Evolutionary conservation across 495 filamentous ascomycete genomes (phyloP), one percentile per base, ranked within the genome.

Genomic region (Penicillium pancosmium): DNA sequence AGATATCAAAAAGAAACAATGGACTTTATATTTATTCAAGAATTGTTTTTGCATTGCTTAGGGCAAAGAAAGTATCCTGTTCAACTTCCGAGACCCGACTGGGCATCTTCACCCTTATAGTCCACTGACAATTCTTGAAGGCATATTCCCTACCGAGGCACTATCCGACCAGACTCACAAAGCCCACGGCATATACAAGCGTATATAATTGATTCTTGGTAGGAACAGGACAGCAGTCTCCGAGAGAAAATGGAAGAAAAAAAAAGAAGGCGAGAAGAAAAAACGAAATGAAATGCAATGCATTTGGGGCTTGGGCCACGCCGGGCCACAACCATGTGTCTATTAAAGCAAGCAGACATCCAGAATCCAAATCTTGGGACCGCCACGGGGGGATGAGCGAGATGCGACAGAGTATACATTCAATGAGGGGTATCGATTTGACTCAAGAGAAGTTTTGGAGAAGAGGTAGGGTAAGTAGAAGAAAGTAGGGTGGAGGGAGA

Each of bases 251-350:
- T 4, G 5, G 27, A 31, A 31, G 1, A 9, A 31, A 8, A 6
- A 31, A 31, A 6, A 9, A n/a, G 10, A 38, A 13, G 1, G 2
- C n/a, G n/a, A n/a, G 36, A 2, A 5, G 11, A 23, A 25, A 48
- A 12, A n/a, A 12, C n/a, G n/a, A 53, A 53, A 53, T 41, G 51
- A 15, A 53, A 40, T 53, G 51, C 18, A 53, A 53, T 34, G 31
- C 10, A 16, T 34, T 2, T 38, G 6, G 12, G 31, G 10, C 5
- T 19, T 16, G 34, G 46, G 11, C 21, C 19, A 48, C 46, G 46
- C 46, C 46, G 46, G 46, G 15, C 21, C 46, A 15, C 41, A 18
- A 25, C 12, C 11, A n/a, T 13, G 36, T 13, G 18, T 53, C 46
- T 48, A 25, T 48, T 23, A 48, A 48, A 48, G 46, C 46, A 10